phyloP scores from a whole-genome alignment of 352 stramenopile genomes.

The Elongisporangium senticosum region DNA sequence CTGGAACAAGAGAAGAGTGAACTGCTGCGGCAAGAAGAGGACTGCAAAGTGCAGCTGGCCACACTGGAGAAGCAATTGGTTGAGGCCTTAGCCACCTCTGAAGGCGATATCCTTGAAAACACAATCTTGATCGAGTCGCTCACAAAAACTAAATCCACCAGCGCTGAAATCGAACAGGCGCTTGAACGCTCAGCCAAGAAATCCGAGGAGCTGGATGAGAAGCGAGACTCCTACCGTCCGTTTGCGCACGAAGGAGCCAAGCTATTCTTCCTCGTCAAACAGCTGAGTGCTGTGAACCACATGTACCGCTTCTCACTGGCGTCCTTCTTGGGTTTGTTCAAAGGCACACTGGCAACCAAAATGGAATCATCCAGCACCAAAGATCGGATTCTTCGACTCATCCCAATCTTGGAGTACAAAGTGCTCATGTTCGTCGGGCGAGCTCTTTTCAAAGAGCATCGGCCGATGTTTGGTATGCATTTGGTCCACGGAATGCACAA shows the following conservation, averaged over 20 bases:
- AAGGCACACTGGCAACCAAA: constrained; percentile 69
- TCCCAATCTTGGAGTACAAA: constrained; percentile 85
- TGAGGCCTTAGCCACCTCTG: constrained; percentile 88
- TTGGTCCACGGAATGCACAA: constrained; percentile 91
- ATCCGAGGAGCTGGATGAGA: constrained; percentile 88
- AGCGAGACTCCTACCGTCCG: constrained; percentile 86
- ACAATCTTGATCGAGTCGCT: constrained; percentile 92
- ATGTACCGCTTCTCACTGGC: constrained; percentile 96
- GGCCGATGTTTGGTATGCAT: constrained; percentile 92
- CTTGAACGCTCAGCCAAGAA: constrained; percentile 88
- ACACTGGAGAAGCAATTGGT: constrained; percentile 92
- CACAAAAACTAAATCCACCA: constrained; percentile 90
- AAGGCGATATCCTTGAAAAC: constrained; percentile 96
- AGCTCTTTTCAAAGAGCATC: constrained; percentile 91
- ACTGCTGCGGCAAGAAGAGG: constrained; percentile 89
- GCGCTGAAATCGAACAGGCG: constrained; percentile 87
- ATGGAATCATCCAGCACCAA: constrained; percentile 74
- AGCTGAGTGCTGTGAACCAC: constrained; percentile 87
- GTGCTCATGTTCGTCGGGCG: constrained; percentile 91
- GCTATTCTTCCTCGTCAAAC: constrained; percentile 93
- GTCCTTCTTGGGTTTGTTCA: constrained; percentile 88
- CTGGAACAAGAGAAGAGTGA: constrained; percentile 92
- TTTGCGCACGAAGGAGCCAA: constrained; percentile 88
- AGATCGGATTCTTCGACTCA: constrained; percentile 76
- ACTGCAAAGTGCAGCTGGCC: constrained; percentile 93